These are phyloP conservation scores for Heracleum sosnowskyi DNA, from an alignment of 129 eudicot genomes.

Conservation along the genomic window DNA sequence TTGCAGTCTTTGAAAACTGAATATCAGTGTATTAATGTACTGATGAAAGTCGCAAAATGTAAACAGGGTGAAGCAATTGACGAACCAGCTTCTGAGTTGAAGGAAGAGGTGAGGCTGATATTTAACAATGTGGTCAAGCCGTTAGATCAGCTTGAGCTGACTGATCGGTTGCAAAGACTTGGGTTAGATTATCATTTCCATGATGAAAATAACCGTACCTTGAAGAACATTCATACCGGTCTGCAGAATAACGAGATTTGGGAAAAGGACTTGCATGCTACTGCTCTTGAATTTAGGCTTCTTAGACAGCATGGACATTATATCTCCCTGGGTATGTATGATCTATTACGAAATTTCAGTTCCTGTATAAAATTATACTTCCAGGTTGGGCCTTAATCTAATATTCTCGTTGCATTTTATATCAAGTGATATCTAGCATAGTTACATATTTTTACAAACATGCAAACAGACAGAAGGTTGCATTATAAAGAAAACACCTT, in stretches of 20 bases:
- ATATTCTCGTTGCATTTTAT: no score
- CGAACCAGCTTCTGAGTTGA: not conserved
- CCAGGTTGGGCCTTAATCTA: no score
- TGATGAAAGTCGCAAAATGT: not conserved
- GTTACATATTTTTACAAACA: no score
- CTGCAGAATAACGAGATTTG: not conserved
- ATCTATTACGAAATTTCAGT: not conserved
- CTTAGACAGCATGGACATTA: not conserved
- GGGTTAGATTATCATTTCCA: slow-evolving; percentile 29
- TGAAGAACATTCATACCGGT: no score
- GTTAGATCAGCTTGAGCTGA: slow-evolving; percentile 6
- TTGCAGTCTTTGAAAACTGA: not conserved
- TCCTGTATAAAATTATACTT: not conserved
- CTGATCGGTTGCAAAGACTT: slow-evolving; percentile 24
- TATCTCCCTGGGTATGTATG: not conserved
- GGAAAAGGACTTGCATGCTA: not conserved
- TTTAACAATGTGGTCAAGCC: not conserved
- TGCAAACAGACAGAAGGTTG: no score
- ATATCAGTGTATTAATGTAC: not conserved
- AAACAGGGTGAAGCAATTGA: not conserved
- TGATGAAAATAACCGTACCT: slow-evolving; percentile 1
- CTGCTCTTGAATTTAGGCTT: not conserved
- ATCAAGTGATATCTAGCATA: no score
- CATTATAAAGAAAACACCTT: no score
- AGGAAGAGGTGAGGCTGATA: not conserved